phyloP scores from a whole-genome alignment of 257 asterid genomes.

The Salvia rosmarinus region DNA sequence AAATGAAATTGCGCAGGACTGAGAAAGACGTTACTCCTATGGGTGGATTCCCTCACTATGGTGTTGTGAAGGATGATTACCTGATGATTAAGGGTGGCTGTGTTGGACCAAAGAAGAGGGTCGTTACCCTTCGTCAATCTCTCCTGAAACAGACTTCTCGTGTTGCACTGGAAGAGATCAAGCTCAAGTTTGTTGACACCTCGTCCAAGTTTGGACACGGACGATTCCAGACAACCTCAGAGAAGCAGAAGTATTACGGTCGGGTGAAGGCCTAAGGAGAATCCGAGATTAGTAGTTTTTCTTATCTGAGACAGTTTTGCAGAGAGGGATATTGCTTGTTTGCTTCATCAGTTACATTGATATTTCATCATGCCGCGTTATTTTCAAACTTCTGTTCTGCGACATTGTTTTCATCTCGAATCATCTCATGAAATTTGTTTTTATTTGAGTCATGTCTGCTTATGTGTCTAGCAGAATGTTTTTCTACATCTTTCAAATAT shows the following conservation, averaged over 20 bases:
- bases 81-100: slow-evolving; percentile 58
- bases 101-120: slow-evolving; percentile 61
- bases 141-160: slow-evolving; percentile 57
- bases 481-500: background rate
- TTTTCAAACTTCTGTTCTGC: background rate
- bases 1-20: slow-evolving; percentile 39
- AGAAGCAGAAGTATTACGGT: slow-evolving; percentile 53
- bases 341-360: too few species aligned
- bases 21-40: slow-evolving; percentile 58
- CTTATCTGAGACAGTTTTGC: slow-evolving; percentile 31
- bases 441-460: background rate
- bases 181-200: slow-evolving; percentile 58
- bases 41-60: slow-evolving; percentile 65
- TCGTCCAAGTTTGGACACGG: slow-evolving; percentile 65
- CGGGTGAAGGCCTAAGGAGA: slow-evolving; percentile 47
- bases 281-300: slow-evolving; percentile 1
- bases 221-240: slow-evolving; percentile 58
- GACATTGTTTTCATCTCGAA: background rate
- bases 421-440: background rate
- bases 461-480: too few species aligned
- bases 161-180: slow-evolving; percentile 55
- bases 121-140: slow-evolving; percentile 54
- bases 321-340: slow-evolving; percentile 16
- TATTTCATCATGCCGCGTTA: background rate
- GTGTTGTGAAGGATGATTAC: slow-evolving; percentile 59